These are phyloP conservation scores for Aspergillus ostianus DNA, from an alignment of 495 filamentous ascomycete genomes.

Conservation along the genomic window DNA sequence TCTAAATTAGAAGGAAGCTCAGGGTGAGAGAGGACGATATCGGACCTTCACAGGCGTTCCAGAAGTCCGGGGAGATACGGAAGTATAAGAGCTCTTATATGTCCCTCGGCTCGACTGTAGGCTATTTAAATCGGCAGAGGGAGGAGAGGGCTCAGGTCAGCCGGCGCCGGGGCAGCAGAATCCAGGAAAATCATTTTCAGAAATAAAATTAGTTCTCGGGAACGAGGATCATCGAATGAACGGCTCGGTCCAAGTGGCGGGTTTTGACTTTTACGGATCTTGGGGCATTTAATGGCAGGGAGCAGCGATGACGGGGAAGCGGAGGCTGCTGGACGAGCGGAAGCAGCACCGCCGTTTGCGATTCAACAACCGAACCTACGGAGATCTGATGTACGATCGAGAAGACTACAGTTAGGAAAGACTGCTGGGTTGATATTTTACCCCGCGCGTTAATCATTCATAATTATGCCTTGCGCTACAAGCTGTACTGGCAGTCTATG, in stretches of 20 bases:
- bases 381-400: too few species aligned
- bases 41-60: constrained; percentile 21
- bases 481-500: too few species aligned
- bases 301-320: constrained; percentile 40
- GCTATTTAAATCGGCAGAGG: constrained; percentile 14
- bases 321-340: constrained; percentile 48
- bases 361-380: background rate
- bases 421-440: background rate
- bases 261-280: constrained; percentile 12
- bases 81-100: constrained; percentile 26
- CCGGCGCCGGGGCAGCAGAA: background rate
- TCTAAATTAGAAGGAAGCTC: constrained; percentile 4
- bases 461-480: too few species aligned
- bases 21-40: constrained; percentile 19
- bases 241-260: constrained; percentile 33
- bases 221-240: constrained; percentile 23
- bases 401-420: too few species aligned
- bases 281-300: too few species aligned
- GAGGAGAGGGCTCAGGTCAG: background rate
- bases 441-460: background rate
- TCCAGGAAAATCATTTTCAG: too few species aligned
- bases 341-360: constrained; percentile 24
- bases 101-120: constrained; percentile 18
- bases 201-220: constrained; percentile 17
- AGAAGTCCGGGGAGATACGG: constrained; percentile 26